Conservation (phyloP, 2,329 filamentous ascomycete species). For the Aspergillus sp. region DNA sequence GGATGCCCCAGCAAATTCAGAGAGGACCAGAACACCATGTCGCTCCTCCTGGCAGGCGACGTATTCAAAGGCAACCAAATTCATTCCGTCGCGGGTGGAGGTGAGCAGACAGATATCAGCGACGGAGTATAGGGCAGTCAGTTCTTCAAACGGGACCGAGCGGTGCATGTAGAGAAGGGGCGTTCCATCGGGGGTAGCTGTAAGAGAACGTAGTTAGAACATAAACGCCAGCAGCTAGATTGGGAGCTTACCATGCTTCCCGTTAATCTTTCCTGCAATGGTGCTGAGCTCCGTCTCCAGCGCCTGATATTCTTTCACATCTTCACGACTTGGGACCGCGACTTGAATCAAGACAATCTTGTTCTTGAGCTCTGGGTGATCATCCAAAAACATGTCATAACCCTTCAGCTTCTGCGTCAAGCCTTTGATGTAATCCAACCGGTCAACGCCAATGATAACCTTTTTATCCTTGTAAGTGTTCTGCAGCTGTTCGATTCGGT, state of each 20-base stretch:
- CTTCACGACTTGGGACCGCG: conserved; percentile 75
- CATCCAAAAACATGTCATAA: conserved; percentile 84
- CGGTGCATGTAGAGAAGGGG: conserved; percentile 96
- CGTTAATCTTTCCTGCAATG: conserved; percentile 89
- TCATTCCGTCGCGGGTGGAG: conserved; percentile 93
- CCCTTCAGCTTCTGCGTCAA: conserved; percentile 92
- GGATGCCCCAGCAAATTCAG: conserved; percentile 91
- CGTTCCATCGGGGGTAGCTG: conserved; percentile 85
- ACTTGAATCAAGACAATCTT: conserved; percentile 92
- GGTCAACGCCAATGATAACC: conserved; percentile 87
- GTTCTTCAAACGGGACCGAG: conserved; percentile 85
- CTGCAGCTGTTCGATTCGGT: conserved; percentile 71
- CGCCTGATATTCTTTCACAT: conserved; percentile 95
- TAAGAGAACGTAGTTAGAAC: conserved; percentile 4
- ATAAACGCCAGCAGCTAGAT: not conserved
- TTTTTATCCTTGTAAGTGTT: conserved; percentile 86
- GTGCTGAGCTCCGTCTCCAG: conserved; percentile 86
- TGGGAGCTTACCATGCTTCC: conserved; percentile 62
- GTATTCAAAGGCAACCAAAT: conserved; percentile 94
- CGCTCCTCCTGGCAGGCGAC: conserved; percentile 83
- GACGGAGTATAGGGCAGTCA: conserved; percentile 86
- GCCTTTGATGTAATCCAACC: conserved; percentile 94
- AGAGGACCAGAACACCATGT: conserved; percentile 87
- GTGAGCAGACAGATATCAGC: conserved; percentile 85
- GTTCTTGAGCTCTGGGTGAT: conserved; percentile 89